phyloP scores from a whole-genome alignment of 2,329 filamentous ascomycete species.

The Neonectria magnoliae region DNA sequence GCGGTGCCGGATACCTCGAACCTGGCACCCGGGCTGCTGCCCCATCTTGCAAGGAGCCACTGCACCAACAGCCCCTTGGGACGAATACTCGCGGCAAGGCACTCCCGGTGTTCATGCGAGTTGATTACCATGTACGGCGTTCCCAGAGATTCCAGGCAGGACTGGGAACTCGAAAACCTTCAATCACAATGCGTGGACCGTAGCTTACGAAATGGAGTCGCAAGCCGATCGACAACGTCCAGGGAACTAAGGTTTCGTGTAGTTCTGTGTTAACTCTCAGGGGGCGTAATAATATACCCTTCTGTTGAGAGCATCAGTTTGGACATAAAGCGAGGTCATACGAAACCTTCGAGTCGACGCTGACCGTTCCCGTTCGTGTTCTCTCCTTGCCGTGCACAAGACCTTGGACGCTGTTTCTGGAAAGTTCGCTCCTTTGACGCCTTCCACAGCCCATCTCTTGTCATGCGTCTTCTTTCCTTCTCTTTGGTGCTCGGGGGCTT shows the following conservation, averaged over 20 bases:
- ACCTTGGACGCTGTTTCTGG: background rate
- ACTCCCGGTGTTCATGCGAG: background rate
- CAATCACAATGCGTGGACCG: background rate
- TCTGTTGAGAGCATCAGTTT: background rate
- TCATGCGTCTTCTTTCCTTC: conserved; percentile 27
- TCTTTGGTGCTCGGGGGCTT: conserved; percentile 15
- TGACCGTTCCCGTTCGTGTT: background rate
- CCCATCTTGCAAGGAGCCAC: background rate
- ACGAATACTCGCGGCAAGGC: background rate
- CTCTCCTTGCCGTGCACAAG: background rate
- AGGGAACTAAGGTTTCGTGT: background rate
- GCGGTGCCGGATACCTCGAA: background rate
- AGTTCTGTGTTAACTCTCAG: background rate
- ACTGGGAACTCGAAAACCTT: background rate
- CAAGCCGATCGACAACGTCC: background rate
- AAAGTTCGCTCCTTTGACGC: background rate
- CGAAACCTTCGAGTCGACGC: background rate
- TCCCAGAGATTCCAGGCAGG: background rate
- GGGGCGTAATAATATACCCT: background rate
- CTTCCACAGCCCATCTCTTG: background rate
- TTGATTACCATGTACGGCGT: background rate
- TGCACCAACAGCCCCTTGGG: background rate
- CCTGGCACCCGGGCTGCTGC: no score
- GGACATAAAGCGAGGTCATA: background rate
- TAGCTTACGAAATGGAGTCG: background rate